Evolutionary conservation across 306 rosid genomes (phyloP).

Genomic region (Biancaea sappan): DNA sequence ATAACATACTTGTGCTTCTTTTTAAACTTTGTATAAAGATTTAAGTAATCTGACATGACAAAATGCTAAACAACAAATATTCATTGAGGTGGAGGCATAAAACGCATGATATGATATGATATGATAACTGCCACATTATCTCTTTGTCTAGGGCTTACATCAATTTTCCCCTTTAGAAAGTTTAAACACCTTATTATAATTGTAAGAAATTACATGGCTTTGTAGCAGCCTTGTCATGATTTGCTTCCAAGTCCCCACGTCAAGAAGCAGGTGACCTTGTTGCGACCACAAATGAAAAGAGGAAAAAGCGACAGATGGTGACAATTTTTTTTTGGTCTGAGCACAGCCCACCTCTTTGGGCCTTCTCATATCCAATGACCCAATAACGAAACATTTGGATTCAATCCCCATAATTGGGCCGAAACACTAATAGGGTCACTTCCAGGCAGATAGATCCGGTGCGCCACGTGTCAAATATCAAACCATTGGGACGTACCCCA

Average conservation of each 20-base stretch:
- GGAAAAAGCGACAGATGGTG: neutral
- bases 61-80: neutral
- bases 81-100: neutral
- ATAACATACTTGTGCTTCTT: neutral
- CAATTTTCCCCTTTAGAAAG: neutral
- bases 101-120: neutral
- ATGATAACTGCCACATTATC: constrained; percentile 7
- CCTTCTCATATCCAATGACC: neutral
- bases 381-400: neutral
- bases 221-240: constrained; percentile 3
- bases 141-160: neutral
- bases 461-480: neutral
- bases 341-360: neutral
- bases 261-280: neutral
- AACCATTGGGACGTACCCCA: neutral
- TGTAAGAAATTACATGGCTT: neutral
- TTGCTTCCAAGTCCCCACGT: neutral
- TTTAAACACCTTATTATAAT: neutral
- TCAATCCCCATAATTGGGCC: neutral
- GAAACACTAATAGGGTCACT: neutral
- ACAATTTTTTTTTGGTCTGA: too few relatives aligned
- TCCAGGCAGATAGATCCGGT: neutral
- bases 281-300: neutral
- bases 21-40: neutral
- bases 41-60: neutral